These are phyloP conservation scores for Gaertneriomyces sp. DNA, from an alignment of 192 early-diverging fungal species.

Conservation along the genomic window DNA sequence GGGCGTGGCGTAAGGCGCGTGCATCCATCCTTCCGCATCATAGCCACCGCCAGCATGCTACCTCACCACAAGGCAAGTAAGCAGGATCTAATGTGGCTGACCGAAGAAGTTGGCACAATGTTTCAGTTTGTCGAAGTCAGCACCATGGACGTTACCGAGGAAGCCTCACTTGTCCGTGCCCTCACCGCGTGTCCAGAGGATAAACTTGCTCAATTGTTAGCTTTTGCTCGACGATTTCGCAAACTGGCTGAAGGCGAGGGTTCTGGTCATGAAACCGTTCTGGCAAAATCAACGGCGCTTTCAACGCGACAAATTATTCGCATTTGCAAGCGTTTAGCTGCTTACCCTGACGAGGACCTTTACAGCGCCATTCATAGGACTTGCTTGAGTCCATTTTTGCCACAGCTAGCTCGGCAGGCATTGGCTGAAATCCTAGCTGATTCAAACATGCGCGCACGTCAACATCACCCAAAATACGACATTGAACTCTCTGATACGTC, in stretches of 20 bases:
- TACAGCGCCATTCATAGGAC: slow-evolving; percentile 61
- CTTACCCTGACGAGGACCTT: slow-evolving; percentile 61
- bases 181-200: slow-evolving; percentile 15
- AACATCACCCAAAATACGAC: slow-evolving; percentile 6
- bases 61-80: slow-evolving; percentile 29
- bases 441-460: slow-evolving; percentile 43
- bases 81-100: slow-evolving; percentile 63
- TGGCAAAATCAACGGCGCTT: slow-evolving; percentile 48
- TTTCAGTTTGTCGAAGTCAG: slow-evolving; percentile 68
- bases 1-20: slow-evolving; percentile 53
- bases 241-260: slow-evolving; percentile 22
- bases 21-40: slow-evolving; percentile 72
- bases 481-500: neutral
- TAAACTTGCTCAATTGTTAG: slow-evolving; percentile 22
- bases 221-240: slow-evolving; percentile 41
- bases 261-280: slow-evolving; percentile 46
- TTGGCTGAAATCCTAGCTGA: slow-evolving; percentile 58
- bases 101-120: slow-evolving; percentile 66
- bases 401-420: slow-evolving; percentile 60
- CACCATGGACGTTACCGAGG: slow-evolving; percentile 48
- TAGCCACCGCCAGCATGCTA: slow-evolving; percentile 58
- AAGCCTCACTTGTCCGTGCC: slow-evolving; percentile 27
- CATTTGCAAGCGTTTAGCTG: slow-evolving; percentile 61
- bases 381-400: slow-evolving; percentile 69
- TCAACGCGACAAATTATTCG: slow-evolving; percentile 75